phyloP scores from a whole-genome alignment of 2,329 filamentous ascomycete genomes.

The Hypomyces perniciosus region DNA sequence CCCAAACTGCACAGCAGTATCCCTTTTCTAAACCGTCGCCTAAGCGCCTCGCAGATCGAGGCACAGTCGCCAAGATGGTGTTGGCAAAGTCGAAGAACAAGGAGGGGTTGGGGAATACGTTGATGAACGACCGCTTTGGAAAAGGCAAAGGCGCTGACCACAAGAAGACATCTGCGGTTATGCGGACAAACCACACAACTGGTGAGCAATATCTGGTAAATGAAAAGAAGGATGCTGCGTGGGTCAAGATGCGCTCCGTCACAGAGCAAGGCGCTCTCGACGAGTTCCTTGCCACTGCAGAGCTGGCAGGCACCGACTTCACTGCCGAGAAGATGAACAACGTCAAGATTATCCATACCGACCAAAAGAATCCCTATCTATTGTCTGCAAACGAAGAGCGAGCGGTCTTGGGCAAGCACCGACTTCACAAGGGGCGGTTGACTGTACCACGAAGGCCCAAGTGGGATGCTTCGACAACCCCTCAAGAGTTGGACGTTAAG shows the following conservation, averaged over 20 bases:
- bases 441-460: constrained; percentile 85
- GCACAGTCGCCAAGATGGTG: constrained; percentile 40
- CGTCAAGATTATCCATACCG: constrained; percentile 95
- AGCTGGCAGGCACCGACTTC: constrained; percentile 97
- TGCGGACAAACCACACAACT: constrained; percentile 68
- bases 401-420: constrained; percentile 72
- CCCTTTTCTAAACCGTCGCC: neutral
- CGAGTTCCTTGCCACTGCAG: constrained; percentile 92
- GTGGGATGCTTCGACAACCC: constrained; percentile 83
- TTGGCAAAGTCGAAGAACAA: constrained; percentile 88
- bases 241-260: constrained; percentile 99
- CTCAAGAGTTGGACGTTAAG: constrained; percentile 68
- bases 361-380: constrained; percentile 93
- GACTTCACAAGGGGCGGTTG: constrained; percentile 68
- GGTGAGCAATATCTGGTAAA: constrained; percentile 92
- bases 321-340: constrained; percentile 99
- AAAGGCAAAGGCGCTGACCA: constrained; percentile 83
- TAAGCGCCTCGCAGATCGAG: neutral
- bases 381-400: constrained; percentile 80
- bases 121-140: constrained; percentile 98
- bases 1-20: neutral
- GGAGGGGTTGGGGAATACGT: constrained; percentile 89
- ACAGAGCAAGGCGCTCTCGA: constrained; percentile 95
- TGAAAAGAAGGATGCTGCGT: constrained; percentile 81
- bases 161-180: constrained; percentile 58